Conservation (phyloP, 1,284 basidiomycete genomes). For the Coniophora puteana region DNA sequence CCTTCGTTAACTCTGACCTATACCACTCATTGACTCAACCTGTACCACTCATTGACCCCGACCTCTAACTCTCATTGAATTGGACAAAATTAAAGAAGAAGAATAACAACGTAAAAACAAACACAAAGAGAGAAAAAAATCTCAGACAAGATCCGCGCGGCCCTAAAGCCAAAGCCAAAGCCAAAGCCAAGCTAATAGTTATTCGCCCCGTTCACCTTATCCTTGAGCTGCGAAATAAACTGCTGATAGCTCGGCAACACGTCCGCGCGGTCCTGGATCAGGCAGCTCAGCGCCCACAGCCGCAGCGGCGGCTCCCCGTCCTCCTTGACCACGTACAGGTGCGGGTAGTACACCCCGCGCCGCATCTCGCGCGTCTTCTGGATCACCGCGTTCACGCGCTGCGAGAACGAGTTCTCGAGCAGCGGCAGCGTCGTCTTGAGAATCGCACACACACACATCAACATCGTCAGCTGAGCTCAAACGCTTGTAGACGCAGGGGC, state of each 20-base stretch:
- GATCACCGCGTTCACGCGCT: conserved; percentile 90
- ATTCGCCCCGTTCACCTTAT: conserved; percentile 52
- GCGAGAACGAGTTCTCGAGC: conserved; percentile 91
- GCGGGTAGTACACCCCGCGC: conserved; percentile 88
- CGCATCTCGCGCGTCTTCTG: conserved; percentile 91
- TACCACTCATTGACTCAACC: no score
- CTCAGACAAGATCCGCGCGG: no score
- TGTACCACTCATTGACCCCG: no score
- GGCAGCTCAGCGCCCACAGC: conserved; percentile 90
- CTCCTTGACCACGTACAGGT: conserved; percentile 98
- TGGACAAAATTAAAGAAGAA: no score
- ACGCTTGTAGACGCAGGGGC: neutral
- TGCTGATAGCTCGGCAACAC: conserved; percentile 94
- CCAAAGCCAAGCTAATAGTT: conserved; percentile 23
- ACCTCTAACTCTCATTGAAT: no score
- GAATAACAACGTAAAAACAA: no score
- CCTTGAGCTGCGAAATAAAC: conserved; percentile 77
- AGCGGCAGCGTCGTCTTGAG: conserved; percentile 77
- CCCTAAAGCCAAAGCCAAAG: no score
- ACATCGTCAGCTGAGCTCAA: conserved; percentile 3
- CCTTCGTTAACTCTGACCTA: no score
- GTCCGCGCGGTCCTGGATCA: conserved; percentile 96
- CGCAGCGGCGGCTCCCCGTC: conserved; percentile 94
- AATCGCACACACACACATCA: no score
- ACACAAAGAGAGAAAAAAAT: no score